A percentile compares a stretch with the other conserved stretches of the same genome.
phyloP scores from a whole-genome alignment of 352 stramenopile species.

The Phytophthora brassicae region DNA sequence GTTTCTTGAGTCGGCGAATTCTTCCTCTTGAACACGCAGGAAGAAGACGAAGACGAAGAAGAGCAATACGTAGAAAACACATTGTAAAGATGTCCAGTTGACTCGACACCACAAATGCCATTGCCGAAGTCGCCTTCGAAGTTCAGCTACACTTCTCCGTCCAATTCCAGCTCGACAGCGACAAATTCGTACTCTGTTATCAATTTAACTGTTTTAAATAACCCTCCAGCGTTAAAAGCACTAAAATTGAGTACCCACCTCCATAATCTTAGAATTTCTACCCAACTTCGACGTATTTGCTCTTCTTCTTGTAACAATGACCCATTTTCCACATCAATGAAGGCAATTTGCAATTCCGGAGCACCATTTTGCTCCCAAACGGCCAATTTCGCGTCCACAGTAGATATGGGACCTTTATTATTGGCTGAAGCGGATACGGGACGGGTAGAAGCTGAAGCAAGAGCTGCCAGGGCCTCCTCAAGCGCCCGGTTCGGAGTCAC shows the following conservation, averaged over 20 bases:
- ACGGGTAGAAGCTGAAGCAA: conserved; percentile 19
- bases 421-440: not conserved
- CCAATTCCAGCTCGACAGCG: conserved; percentile 1
- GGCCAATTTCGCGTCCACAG: conserved; percentile 17
- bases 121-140: conserved; percentile 24
- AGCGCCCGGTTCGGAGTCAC: conserved; percentile 57
- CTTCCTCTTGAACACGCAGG: conserved; percentile 60
- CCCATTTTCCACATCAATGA: conserved; percentile 1
- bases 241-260: conserved; percentile 8
- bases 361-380: conserved; percentile 4
- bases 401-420: conserved; percentile 1
- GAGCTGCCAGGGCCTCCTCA: conserved; percentile 34
- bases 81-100: conserved; percentile 57
- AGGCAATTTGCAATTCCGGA: conserved; percentile 14
- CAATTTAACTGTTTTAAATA: conserved; percentile 2
- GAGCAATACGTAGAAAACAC: conserved; percentile 60
- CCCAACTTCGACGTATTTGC: conserved; percentile 9
- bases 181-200: conserved; percentile 14
- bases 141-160: conserved; percentile 1
- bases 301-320: conserved; percentile 6
- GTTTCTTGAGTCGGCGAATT: conserved; percentile 38
- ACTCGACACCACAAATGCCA: conserved; percentile 58
- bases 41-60: conserved; percentile 68
- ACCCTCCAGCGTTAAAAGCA: not conserved
- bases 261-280: conserved; percentile 6